Evolutionary conservation across 2,329 filamentous ascomycete species (phyloP), one percentile per base, ranked within the genome.

Genomic region (Rutstroemia sp.): DNA sequence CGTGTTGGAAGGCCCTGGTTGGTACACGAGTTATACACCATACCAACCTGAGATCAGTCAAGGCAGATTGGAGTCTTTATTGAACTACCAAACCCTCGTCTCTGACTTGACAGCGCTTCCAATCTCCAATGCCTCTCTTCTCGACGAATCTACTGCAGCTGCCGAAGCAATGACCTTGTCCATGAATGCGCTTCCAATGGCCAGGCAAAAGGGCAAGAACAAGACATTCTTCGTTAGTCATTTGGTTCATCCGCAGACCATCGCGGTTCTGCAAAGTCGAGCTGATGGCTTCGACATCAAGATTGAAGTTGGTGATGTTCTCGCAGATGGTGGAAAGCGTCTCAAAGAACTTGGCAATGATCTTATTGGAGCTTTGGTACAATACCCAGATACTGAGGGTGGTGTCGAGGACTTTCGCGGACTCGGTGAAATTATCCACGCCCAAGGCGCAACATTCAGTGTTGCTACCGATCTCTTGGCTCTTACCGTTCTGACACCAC

Each of bases 41-140:
- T 97, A 96, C 73, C 92, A 97, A 75, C 88, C 92, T 2, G 92
- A 97, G 75, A 96, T 97, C 76, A 96, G 91, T 71, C 92, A 97
- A 74, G 92, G 92, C 38, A 85, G 92, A 55, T 74, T 97, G 60
- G 90, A 96, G 77, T 95, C 90, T 5, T 77, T 97, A 54, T 77
- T 97, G 61, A 97, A 97, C 77, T 97, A 91, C 76, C 92, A 97
- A 77, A 97, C 92, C 18, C 79, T 97, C 76, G 87, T 95, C 8
- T 85, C 86, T 2, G 92, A 96, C 69, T 77, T 97, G 62, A 96
- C 92, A 0, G 90, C 83, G 1, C 79, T 97, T 30, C 83, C 89
- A 21, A 90, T 96, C 62, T 83, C 92, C 59, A 96, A 97, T 76
- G 90, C 92, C 42, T 95, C 90, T 46, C 79, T 96, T 49, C 77